Evolutionary conservation across 495 filamentous ascomycete species (phyloP).

Genomic region (Aspergillus hancockii): DNA sequence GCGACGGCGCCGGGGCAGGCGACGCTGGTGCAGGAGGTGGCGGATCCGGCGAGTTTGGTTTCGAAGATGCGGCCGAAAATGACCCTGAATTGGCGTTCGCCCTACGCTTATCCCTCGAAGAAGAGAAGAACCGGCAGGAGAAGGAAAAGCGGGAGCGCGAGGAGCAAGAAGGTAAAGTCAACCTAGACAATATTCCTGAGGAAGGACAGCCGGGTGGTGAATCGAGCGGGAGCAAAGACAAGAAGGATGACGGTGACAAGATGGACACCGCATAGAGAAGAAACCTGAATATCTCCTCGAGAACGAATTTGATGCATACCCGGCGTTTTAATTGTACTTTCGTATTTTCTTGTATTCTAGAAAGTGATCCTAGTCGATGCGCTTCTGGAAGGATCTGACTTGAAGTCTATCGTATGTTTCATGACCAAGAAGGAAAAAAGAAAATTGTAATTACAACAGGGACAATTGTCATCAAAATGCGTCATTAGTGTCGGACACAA

Average conservation of each 20-base stretch:
- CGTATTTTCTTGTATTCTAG: slow-evolving; percentile 23
- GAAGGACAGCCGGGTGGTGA: slow-evolving; percentile 66
- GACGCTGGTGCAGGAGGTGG: slow-evolving; percentile 57
- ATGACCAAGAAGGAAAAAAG: slow-evolving; percentile 2
- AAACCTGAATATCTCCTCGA: slow-evolving; percentile 12
- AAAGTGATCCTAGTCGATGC: slow-evolving; percentile 18
- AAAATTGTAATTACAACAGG: slow-evolving; percentile 10
- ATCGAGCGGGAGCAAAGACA: slow-evolving; percentile 63
- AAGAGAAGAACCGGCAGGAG: slow-evolving; percentile 91
- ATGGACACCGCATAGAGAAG: slow-evolving; percentile 58
- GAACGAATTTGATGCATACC: slow-evolving; percentile 47
- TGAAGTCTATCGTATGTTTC: slow-evolving; percentile 12
- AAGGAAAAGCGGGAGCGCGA: slow-evolving; percentile 76
- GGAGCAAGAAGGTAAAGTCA: slow-evolving; percentile 66
- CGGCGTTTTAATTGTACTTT: slow-evolving; percentile 38
- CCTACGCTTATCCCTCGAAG: slow-evolving; percentile 96
- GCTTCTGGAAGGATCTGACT: slow-evolving; percentile 16
- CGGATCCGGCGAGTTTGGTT: slow-evolving; percentile 68
- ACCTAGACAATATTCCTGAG: slow-evolving; percentile 81
- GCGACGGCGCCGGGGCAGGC: slow-evolving; percentile 60
- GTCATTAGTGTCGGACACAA: slow-evolving; percentile 10
- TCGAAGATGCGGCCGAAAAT: slow-evolving; percentile 58
- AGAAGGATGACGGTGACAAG: slow-evolving; percentile 73
- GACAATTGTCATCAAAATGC: slow-evolving; percentile 8
- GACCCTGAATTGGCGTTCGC: slow-evolving; percentile 95